Conservation (phyloP, 345 rosid genomes). For the Clausena lansium region DNA sequence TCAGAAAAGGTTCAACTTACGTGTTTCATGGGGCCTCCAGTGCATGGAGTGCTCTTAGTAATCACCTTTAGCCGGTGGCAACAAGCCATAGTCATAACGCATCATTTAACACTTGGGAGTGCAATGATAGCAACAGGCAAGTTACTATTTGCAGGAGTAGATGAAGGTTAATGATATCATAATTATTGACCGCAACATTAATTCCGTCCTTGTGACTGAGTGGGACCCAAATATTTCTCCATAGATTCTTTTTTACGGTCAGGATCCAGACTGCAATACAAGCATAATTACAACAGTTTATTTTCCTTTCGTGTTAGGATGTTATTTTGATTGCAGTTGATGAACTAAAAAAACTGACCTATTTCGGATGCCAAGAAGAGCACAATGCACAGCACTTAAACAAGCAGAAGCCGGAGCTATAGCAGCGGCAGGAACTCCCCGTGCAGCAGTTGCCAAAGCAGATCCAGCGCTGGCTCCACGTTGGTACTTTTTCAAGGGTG, state of each 20-base stretch:
- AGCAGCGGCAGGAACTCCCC: conserved; percentile 91
- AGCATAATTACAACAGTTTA: conserved; percentile 19
- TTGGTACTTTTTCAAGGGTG: conserved; percentile 75
- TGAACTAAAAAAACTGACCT: conserved; percentile 42
- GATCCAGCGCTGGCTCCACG: conserved; percentile 85
- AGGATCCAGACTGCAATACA: conserved; percentile 94
- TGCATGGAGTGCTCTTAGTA: neutral
- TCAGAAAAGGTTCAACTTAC: conserved; percentile 1
- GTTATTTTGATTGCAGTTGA: neutral
- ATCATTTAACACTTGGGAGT: neutral
- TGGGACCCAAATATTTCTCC: conserved; percentile 89
- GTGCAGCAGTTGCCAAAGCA: conserved; percentile 74
- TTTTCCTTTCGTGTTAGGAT: neutral
- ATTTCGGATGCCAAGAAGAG: conserved; percentile 89
- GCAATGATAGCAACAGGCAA: neutral
- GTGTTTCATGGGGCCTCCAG: neutral
- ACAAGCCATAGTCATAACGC: neutral
- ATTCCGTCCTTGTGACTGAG: conserved; percentile 36
- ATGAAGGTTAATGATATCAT: neutral
- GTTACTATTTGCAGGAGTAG: neutral
- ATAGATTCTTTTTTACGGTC: conserved; percentile 94
- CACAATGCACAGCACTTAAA: conserved; percentile 72
- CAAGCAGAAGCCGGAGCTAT: conserved; percentile 88
- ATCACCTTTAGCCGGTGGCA: neutral
- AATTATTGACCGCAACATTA: conserved; percentile 11